Base-by-base conservation (phyloP, 202 grass and related monocot genomes). In the Tripidium arundinaceum region DNA sequence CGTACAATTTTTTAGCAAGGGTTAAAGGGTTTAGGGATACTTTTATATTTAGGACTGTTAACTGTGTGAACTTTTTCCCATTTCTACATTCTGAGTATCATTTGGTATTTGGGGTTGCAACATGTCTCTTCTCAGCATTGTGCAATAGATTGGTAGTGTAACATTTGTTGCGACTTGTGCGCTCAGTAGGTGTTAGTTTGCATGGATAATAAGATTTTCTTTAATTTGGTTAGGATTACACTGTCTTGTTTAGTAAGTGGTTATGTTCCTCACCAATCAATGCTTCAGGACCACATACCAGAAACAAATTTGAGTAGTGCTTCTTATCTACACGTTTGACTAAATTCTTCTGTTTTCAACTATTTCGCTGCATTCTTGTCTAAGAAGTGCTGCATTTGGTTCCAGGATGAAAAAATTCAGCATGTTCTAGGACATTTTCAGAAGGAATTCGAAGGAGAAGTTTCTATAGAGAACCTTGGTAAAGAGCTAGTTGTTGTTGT, bases 391-490 rank as follows among this genome's bases (percentile, higher is more conserved):
- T 59, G 22, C 18, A 8, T 68, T 33, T 67, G 74, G 26, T 81
- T 84, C 46, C 72, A 93, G 89, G 91, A 90, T 78, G 91, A 93
- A 79, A 97, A 97, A 78, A 46, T 97, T 70, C 79, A 91, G 52
- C 67, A 88, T 77, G 76, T 70, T 49, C 74, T 93, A 46, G 94
- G 94, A 57, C 91, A 97, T 86, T 86, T 93, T 38, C 89, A 90
- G 82, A 91, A 86, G 74, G 86, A 97, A 54, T 97, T 97, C 37
- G 91, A 90, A 71, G 94, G 62, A 64, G 91, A 83, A 52, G 58
- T 93, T 28, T 91, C 87, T 65, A 91, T 85, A 38, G 87, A 97
- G 50, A 85, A 88, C 61, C 85, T 97, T 79, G 94, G 94, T 97
- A 90, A 86, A 86, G 77, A 74, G 41, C 66, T 83, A 39, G 39